phyloP scores from a whole-genome alignment of 2,329 filamentous ascomycete species.

The Xylaria sp. region DNA sequence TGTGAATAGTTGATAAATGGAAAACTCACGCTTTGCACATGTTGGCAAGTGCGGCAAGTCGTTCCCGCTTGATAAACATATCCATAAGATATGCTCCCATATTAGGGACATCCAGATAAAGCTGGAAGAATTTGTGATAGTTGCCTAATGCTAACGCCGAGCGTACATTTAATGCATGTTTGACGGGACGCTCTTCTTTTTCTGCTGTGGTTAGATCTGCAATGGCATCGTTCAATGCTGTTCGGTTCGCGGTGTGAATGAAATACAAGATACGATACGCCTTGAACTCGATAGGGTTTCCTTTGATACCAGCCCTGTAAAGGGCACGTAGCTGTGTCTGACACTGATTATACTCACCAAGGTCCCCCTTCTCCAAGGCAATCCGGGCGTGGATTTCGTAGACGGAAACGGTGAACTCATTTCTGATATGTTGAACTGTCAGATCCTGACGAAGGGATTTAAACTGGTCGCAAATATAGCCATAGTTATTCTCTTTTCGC shows the following conservation, averaged over 20 bases:
- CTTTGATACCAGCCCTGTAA: slow-evolving; percentile 86
- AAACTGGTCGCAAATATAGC: slow-evolving; percentile 98
- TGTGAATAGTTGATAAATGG: not conserved
- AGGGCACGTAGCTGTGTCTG: slow-evolving; percentile 96
- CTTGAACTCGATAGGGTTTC: slow-evolving; percentile 94
- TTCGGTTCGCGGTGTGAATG: slow-evolving; percentile 98
- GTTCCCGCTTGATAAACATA: slow-evolving; percentile 96
- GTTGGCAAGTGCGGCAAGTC: slow-evolving; percentile 86
- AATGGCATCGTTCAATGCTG: slow-evolving; percentile 96
- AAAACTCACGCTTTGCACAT: slow-evolving; percentile 93
- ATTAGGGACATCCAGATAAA: slow-evolving; percentile 92
- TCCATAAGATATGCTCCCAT: slow-evolving; percentile 99
- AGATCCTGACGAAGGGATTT: slow-evolving; percentile 98
- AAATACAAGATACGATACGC: slow-evolving; percentile 99
- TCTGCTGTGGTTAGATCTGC: slow-evolving; percentile 99
- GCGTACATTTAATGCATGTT: slow-evolving; percentile 90
- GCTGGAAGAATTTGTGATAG: slow-evolving; percentile 97
- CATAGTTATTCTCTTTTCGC: slow-evolving; percentile 92
- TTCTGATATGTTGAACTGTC: slow-evolving; percentile 96
- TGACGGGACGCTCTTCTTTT: slow-evolving; percentile 84
- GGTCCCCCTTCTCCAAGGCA: slow-evolving; percentile 95
- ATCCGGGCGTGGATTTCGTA: slow-evolving; percentile 99
- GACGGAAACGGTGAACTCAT: slow-evolving; percentile 93
- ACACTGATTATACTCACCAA: slow-evolving; percentile 99
- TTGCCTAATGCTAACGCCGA: slow-evolving; percentile 93